These are phyloP conservation scores for Stereum hirsutum DNA, from an alignment of 1,284 basidiomycete genomes.

Conservation along the genomic window DNA sequence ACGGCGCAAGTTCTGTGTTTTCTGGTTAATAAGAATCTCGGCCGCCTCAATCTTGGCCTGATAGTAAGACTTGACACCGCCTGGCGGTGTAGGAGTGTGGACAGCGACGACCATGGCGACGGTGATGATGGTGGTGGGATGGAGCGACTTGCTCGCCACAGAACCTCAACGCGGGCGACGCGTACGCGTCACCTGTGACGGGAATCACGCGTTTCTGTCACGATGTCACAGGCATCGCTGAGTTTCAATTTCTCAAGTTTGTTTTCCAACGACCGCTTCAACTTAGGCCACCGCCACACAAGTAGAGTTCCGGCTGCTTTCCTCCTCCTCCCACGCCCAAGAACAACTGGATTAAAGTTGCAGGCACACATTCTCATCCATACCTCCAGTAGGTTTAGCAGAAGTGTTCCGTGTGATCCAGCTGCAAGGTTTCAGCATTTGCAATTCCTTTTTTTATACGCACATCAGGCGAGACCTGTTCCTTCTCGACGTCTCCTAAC, in stretches of 20 bases:
- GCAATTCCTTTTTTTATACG: no score
- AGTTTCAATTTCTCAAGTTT: not conserved
- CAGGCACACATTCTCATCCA: no score
- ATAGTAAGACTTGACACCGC: constrained; percentile 83
- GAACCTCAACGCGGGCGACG: constrained; percentile 6
- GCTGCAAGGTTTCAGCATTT: no score
- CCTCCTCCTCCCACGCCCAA: no score
- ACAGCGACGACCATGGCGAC: constrained; percentile 44
- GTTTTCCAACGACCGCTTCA: not conserved
- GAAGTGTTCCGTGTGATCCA: no score
- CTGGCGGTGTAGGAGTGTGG: constrained; percentile 38
- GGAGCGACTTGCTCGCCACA: not conserved
- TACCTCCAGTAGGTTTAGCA: no score
- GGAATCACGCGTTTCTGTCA: not conserved
- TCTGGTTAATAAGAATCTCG: constrained; percentile 89
- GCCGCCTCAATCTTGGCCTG: constrained; percentile 93
- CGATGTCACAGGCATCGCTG: not conserved
- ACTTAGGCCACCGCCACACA: no score
- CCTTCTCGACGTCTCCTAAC: no score
- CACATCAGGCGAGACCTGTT: no score
- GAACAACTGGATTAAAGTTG: no score
- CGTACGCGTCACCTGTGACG: constrained; percentile 10
- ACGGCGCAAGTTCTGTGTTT: constrained; percentile 93
- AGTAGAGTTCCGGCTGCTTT: no score
- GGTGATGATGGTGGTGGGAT: not conserved